Percentiles rank a stretch among this genome's conserved stretches.
phyloP scores from a whole-genome alignment of 108 stramenopile genomes.

The Aurantiochytrium sp. region DNA sequence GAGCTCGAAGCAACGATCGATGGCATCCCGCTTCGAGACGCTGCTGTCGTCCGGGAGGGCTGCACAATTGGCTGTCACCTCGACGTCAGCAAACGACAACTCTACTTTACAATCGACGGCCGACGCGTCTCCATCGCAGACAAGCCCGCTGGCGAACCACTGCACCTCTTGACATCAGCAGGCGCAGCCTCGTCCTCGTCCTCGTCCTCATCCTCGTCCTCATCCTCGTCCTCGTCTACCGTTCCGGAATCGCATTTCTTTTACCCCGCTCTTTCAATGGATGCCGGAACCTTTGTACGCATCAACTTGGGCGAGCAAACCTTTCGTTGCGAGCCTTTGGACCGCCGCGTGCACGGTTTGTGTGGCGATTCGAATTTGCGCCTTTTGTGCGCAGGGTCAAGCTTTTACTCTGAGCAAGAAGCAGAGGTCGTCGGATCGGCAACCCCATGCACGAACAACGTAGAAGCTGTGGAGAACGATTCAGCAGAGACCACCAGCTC shows the following conservation, averaged over 20 bases:
- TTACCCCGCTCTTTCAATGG: background rate
- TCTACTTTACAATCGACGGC: background rate
- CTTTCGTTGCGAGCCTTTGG: background rate
- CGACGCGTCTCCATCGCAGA: background rate
- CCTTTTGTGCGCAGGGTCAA: background rate
- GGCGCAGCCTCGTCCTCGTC: background rate
- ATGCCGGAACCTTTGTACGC: background rate
- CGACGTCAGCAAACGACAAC: background rate
- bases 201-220: background rate
- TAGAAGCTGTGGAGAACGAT: too few species aligned
- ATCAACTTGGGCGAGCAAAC: background rate
- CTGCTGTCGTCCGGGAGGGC: background rate
- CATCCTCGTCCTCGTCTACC: background rate
- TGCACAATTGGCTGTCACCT: background rate
- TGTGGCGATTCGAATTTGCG: background rate
- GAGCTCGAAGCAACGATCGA: background rate
- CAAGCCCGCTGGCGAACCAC: background rate
- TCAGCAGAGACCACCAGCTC: too few species aligned
- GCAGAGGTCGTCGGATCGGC: too few species aligned
- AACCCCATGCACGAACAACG: too few species aligned
- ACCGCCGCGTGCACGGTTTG: background rate
- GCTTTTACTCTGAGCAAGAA: background rate
- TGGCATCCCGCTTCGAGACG: background rate
- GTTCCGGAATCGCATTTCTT: background rate
- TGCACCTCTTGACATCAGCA: background rate